Base-by-base conservation (phyloP, 202 grass and related monocot genomes). In the Hordeum pubiflorum region DNA sequence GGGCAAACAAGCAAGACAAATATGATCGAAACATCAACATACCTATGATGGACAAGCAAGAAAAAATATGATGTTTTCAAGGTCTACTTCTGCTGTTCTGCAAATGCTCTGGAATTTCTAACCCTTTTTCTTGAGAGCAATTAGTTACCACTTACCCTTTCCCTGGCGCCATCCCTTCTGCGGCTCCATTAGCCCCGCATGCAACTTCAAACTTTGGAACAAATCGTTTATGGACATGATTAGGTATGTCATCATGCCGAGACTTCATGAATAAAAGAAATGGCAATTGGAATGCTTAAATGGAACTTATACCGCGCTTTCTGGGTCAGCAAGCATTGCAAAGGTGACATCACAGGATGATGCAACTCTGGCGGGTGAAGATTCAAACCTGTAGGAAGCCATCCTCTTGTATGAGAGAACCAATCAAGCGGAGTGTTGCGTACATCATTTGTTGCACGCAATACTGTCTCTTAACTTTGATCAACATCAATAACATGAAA, bases 281-380 rank as follows among this genome's bases (percentile, higher is more conserved):
- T 54, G 41, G 33, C 18, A 27, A 32, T 34, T 18, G 44, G 22
- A 10, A 79, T 46, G 29, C 52, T 15, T 63, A 82, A 59, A 85
- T 7, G 20, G 66, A 83, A 83, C 66, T 74, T 84, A 58, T 90
- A 88, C 89, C 82, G 88, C 94, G 58, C 91, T 94, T 9, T 83
- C 81, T 74, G 94, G 91, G 57, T 97, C 94, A 78, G 91, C 94
- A 59, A 94, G 84, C 94, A 92, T 94, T 18, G 88, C 86, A 81
- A 97, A 94, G 31, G 94, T 97, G 65, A 97, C 89, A 32, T 94
- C 85, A 11, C 89, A 92, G 58, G 94, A 87, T 8, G 86, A 91
- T 84, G 89, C 86, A 39, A 92, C 88, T 82, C 69, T 24, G 39
- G 88, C 91, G 18, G 91, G 89, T 29, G 94, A 89, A 68, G 89